These are phyloP conservation scores for Naematelia aurantialba DNA, from an alignment of 768 basidiomycete genomes.

Conservation along the genomic window DNA sequence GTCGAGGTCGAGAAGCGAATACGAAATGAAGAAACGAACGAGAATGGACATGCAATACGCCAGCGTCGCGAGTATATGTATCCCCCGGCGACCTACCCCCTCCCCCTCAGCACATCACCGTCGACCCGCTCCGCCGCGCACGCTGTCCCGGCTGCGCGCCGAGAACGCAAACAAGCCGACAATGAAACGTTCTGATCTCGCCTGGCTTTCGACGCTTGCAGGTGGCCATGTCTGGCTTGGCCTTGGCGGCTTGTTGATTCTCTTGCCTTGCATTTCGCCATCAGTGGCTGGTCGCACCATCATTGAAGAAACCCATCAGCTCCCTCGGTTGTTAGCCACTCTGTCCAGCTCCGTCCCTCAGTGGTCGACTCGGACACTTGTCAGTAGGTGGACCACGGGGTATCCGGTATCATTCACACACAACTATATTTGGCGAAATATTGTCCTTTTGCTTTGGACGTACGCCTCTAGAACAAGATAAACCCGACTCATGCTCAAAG, in stretches of 20 bases:
- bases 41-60: not conserved
- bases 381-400: not conserved
- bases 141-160: too few relatives aligned
- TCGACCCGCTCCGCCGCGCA: too few relatives aligned
- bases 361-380: too few relatives aligned
- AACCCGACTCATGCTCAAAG: not conserved
- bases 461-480: not conserved
- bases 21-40: not conserved
- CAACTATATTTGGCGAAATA: not conserved
- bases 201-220: too few relatives aligned
- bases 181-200: too few relatives aligned
- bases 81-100: not conserved
- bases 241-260: not conserved
- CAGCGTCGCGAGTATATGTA: not conserved
- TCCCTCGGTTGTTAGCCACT: too few relatives aligned
- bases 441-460: not conserved
- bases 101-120: not conserved
- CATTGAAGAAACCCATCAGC: too few relatives aligned
- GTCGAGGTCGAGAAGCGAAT: not conserved
- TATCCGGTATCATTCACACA: not conserved
- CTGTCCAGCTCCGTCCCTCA: too few relatives aligned
- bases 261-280: too few relatives aligned
- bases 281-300: too few relatives aligned
- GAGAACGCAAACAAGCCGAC: too few relatives aligned
- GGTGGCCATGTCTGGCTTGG: not conserved